Conservation (phyloP, 1,284 basidiomycete species). For the Moesziomyces parantarcticus region DNA sequence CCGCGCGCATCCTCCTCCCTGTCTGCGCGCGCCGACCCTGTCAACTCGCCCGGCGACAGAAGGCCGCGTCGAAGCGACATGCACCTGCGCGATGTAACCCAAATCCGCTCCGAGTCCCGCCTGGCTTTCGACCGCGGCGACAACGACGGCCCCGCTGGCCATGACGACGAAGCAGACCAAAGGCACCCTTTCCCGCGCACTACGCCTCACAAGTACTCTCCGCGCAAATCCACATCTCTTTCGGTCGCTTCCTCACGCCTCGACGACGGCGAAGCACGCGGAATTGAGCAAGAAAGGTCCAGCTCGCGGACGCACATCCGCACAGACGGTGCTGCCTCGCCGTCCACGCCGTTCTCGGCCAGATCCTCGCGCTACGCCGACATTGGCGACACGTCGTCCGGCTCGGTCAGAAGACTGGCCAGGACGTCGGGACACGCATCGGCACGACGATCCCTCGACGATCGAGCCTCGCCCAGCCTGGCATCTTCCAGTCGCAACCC, state of each 20-base stretch:
- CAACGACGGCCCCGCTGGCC: slow-evolving; percentile 10
- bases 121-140: slow-evolving; percentile 23
- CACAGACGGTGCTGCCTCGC: neutral
- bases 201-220: slow-evolving; percentile 38
- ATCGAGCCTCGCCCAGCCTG: slow-evolving; percentile 13
- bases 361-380: slow-evolving; percentile 18
- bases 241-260: slow-evolving; percentile 15
- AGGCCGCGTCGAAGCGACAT: slow-evolving; percentile 42
- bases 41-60: slow-evolving; percentile 17
- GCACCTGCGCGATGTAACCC: slow-evolving; percentile 52
- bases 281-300: neutral
- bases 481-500: slow-evolving; percentile 26
- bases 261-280: slow-evolving; percentile 6
- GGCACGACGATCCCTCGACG: slow-evolving; percentile 23
- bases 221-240: slow-evolving; percentile 41
- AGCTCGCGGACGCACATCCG: neutral
- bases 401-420: slow-evolving; percentile 19
- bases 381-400: slow-evolving; percentile 16
- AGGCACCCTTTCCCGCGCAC: slow-evolving; percentile 21
- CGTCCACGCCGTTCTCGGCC: slow-evolving; percentile 11
- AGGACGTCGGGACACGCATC: slow-evolving; percentile 21
- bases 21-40: neutral
- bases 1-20: slow-evolving; percentile 23
- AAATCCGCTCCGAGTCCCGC: slow-evolving; percentile 52
- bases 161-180: slow-evolving; percentile 1